Evolutionary conservation across 176 grass and related monocot species (phyloP), one percentile per base, ranked within the genome.

Genomic region (Avena sativa): DNA sequence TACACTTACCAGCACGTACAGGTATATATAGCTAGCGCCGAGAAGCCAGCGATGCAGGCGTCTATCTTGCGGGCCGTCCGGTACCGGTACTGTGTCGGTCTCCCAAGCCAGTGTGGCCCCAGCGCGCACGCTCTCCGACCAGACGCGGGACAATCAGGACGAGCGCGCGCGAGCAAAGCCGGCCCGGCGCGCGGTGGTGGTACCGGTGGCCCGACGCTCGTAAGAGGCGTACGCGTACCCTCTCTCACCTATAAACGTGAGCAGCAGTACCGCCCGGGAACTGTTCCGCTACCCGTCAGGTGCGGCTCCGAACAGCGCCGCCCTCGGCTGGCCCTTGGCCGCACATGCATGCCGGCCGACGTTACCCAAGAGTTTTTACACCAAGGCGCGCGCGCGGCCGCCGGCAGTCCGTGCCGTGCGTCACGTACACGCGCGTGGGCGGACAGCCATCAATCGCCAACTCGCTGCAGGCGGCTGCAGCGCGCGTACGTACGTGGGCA

Each of bases 271-370:
- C 79, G 21, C 23, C 74, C 26, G 48, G 26, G 1, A 52, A 52
- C 83, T 85, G 9, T 66, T 66, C 4, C 20, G 8, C 58, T 32
- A 65, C 83, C 71, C 58, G 6, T 75, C 83, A 52, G 83, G 72
- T 65, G 72, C 72, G 28, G 26, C 26, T 23, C 72, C 25, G 6
- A 44, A 43, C 66, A 71, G 50, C 66, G 30, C 14, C 28, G 32
- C 65, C 7, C 14, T 1, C 21, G 40, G 12, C 21, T 2, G 20
- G 20, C 40, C 38, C 68, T 44, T 44, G 52, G 14, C 21, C 9
- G 19, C 53, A 60, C 4, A 43, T 43, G 67, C 67, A 6, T n/a
- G 9, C 20, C 2, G 3, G 16, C 67, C 36, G 2, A 60, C 56
- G 34, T 20, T 43, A n/a, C 38, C 4, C 46, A 71, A 9, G 19